phyloP scores from a whole-genome alignment of 768 basidiomycete species.

The Chalciporus pseudorubinellus region DNA sequence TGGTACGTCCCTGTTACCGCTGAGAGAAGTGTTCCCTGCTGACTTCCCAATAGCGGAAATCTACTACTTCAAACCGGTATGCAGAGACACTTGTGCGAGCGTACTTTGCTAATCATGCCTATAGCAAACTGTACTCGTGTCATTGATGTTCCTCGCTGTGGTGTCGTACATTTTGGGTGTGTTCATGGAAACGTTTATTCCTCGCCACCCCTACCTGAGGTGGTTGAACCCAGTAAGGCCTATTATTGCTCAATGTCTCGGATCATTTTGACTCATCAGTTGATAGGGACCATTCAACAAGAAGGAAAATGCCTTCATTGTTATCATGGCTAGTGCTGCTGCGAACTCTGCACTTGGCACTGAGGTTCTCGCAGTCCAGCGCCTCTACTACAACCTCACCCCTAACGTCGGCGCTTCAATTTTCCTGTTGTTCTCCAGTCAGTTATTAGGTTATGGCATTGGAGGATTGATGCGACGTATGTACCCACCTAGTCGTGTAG shows the following conservation, averaged over 20 bases:
- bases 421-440: conserved; percentile 40
- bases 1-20: conserved; percentile 27
- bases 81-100: background rate
- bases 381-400: conserved; percentile 50
- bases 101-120: background rate
- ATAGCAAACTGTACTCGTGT: conserved; percentile 54
- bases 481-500: conserved; percentile 2
- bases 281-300: conserved; percentile 54
- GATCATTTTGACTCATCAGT: background rate
- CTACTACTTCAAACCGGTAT: conserved; percentile 59
- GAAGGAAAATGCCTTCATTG: conserved; percentile 56
- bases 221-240: conserved; percentile 51
- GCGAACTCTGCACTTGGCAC: conserved; percentile 55
- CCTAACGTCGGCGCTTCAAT: conserved; percentile 48
- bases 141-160: conserved; percentile 54
- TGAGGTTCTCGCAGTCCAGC: conserved; percentile 54
- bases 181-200: conserved; percentile 45
- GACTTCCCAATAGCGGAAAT: conserved; percentile 45
- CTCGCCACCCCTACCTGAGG: conserved; percentile 41
- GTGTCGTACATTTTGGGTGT: conserved; percentile 51
- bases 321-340: conserved; percentile 56
- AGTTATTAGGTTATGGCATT: conserved; percentile 49
- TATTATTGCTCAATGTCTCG: background rate
- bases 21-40: conserved; percentile 3
- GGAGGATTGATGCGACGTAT: conserved; percentile 51